Evolutionary conservation across 768 basidiomycete genomes (phyloP).

Genomic region (Cystofilobasidium ferigula): DNA sequence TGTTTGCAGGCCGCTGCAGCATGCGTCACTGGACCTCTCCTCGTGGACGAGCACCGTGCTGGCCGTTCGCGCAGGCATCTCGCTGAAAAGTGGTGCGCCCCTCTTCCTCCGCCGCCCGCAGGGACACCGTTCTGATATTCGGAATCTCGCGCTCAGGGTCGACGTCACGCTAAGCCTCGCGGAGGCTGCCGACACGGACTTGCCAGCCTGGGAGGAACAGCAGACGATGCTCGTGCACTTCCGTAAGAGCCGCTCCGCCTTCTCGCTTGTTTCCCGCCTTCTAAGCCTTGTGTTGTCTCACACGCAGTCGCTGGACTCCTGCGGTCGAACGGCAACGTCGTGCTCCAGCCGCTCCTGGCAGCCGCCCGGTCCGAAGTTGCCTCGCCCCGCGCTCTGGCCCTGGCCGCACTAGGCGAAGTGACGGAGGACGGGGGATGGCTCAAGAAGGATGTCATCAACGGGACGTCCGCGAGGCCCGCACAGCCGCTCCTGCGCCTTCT

Average conservation of each 20-base stretch:
- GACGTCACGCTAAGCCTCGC: not conserved
- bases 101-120: not conserved
- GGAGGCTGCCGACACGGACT: no score
- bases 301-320: slow-evolving; percentile 8
- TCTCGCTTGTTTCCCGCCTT: not conserved
- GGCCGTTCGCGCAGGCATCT: not conserved
- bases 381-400: not conserved
- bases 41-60: not conserved
- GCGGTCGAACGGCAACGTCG: slow-evolving; percentile 8
- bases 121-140: not conserved
- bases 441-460: not conserved
- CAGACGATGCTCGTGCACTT: not conserved
- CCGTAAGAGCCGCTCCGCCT: not conserved
- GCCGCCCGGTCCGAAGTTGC: not conserved
- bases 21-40: not conserved
- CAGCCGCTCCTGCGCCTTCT: not conserved
- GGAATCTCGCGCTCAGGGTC: not conserved
- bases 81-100: not conserved
- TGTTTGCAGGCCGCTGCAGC: not conserved
- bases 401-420: not conserved
- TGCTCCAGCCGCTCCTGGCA: not conserved
- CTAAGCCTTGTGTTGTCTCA: not conserved
- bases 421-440: not conserved
- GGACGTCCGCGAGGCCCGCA: not conserved
- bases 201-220: not conserved